Evolutionary conservation across 2,329 filamentous ascomycete genomes (phyloP).

Genomic region (Rosellinia necatrix): DNA sequence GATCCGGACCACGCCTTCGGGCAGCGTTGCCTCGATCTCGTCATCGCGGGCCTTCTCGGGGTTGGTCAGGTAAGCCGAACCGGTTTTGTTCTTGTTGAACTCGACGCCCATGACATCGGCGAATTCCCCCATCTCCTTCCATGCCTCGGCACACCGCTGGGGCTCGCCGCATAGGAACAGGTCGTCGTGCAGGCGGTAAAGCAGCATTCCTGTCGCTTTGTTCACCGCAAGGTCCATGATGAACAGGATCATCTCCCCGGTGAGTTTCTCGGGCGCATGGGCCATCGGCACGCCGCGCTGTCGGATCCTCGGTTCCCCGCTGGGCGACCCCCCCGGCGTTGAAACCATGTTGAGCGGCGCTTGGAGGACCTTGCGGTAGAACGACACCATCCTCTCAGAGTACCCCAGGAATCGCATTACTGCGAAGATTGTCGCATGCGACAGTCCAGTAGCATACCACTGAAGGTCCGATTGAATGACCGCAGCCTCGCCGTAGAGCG

Average conservation of each 20-base stretch:
- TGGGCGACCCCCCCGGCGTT: constrained; percentile 36
- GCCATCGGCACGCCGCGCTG: constrained; percentile 51
- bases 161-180: constrained; percentile 53
- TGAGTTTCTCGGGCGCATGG: constrained; percentile 51
- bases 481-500: constrained; percentile 35
- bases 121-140: constrained; percentile 49
- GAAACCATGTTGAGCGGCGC: constrained; percentile 50
- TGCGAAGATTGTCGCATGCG: constrained; percentile 50
- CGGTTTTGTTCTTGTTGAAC: constrained; percentile 48
- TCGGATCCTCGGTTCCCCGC: constrained; percentile 44
- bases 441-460: constrained; percentile 49
- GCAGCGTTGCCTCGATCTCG: constrained; percentile 44
- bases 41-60: constrained; percentile 30
- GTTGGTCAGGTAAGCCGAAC: constrained; percentile 43
- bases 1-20: constrained; percentile 57
- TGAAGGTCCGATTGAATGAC: constrained; percentile 49
- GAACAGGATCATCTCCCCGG: constrained; percentile 53
- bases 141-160: constrained; percentile 46
- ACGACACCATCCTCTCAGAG: constrained; percentile 46
- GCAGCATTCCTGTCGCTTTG: constrained; percentile 46
- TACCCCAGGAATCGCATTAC: constrained; percentile 52
- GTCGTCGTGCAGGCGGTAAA: constrained; percentile 55
- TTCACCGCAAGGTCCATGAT: constrained; percentile 53
- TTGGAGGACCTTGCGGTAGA: constrained; percentile 51
- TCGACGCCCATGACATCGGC: constrained; percentile 48